Percentiles rank a stretch among this genome's conserved stretches.
Conservation (phyloP, 345 rosid species). For the Adansonia digitata region DNA sequence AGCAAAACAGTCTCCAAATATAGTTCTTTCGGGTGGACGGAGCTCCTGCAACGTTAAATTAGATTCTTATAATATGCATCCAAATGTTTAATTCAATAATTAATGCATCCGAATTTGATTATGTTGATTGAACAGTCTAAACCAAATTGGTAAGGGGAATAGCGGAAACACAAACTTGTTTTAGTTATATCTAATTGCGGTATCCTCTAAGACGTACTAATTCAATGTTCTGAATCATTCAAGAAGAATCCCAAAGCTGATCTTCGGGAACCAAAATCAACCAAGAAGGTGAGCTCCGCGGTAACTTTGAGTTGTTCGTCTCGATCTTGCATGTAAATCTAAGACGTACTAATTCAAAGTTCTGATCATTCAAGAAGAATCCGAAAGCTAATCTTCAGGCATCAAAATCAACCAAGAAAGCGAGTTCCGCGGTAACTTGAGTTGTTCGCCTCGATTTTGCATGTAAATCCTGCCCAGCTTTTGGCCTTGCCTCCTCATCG, state of each 20-base stretch:
- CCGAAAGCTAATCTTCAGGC: not conserved
- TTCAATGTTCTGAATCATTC: not conserved
- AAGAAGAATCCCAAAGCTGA: not conserved
- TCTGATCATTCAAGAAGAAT: not conserved
- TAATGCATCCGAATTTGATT: too few relatives aligned
- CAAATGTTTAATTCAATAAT: too few relatives aligned
- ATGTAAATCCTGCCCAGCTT: not conserved
- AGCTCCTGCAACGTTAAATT: too few relatives aligned
- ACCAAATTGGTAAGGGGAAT: not conserved
- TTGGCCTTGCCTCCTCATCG: not conserved
- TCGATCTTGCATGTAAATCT: not conserved
- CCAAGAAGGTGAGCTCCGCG: not conserved
- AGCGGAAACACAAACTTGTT: not conserved
- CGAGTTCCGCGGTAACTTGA: not conserved
- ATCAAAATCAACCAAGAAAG: slow-evolving; percentile 3
- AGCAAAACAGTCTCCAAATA: too few relatives aligned
- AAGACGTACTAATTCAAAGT: not conserved
- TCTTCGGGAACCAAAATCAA: not conserved
- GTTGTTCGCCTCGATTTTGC: not conserved
- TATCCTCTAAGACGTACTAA: too few relatives aligned
- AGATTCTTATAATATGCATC: too few relatives aligned
- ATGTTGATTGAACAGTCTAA: too few relatives aligned
- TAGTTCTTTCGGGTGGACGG: too few relatives aligned
- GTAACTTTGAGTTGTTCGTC: not conserved
- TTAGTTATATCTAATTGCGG: too few relatives aligned